Conservation (phyloP, 2,329 filamentous ascomycete species). For the Ophiostoma sp. region DNA sequence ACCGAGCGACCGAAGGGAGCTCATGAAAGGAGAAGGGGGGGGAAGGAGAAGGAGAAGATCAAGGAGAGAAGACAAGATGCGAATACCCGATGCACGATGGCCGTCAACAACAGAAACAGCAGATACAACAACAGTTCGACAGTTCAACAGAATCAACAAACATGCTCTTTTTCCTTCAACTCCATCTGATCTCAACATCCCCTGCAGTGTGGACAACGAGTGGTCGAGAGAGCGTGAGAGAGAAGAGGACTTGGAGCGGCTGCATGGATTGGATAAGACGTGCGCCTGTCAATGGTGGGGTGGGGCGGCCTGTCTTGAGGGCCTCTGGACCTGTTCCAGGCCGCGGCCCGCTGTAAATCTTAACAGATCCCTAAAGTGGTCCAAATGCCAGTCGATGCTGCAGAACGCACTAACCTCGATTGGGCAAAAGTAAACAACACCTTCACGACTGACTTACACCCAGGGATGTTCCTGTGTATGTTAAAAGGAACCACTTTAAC, state of each 20-base stretch:
- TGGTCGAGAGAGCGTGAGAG: background rate
- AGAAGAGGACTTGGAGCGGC: background rate
- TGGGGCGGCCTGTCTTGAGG: background rate
- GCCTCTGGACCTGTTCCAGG: background rate
- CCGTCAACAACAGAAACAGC: background rate
- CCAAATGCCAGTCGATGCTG: background rate
- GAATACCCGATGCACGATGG: background rate
- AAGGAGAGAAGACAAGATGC: background rate
- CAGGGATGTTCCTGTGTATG: too few relatives aligned
- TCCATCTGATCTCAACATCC: background rate
- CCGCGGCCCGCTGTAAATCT: background rate
- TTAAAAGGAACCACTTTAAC: background rate
- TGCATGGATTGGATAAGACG: background rate
- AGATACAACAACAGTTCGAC: background rate
- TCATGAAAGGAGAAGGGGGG: too few relatives aligned
- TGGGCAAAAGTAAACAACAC: constrained; percentile 28
- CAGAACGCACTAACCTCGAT: constrained; percentile 23
- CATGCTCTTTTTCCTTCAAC: background rate
- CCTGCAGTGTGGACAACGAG: background rate
- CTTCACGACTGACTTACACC: background rate
- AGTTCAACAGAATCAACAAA: background rate
- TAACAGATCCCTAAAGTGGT: too few relatives aligned
- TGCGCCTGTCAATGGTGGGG: background rate
- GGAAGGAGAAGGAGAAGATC: background rate
- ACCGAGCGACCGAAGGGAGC: too few relatives aligned